A percentile compares a stretch with the other conserved stretches of the same genome.
Conservation (phyloP, 805 yeast species). For the Yarrowia porcina region DNA sequence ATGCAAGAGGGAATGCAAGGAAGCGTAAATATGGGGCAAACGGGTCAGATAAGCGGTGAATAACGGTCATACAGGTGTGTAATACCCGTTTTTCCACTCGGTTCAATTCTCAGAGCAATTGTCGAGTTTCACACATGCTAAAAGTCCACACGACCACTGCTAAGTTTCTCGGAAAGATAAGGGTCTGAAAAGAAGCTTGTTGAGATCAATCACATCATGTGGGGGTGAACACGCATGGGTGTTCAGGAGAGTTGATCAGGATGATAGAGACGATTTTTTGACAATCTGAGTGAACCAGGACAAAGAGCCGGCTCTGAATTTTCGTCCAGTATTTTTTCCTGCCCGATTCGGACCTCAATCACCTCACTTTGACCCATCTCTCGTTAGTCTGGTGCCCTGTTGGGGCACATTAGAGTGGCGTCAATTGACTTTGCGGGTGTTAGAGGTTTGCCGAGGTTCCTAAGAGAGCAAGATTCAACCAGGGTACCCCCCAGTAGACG, state of each 20-base stretch:
- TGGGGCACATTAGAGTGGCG: conserved; percentile 1
- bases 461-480: too few relatives aligned
- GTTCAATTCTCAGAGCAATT: too few relatives aligned
- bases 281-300: neutral
- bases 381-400: neutral
- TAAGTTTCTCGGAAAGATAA: conserved; percentile 4
- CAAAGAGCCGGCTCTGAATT: neutral
- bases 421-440: neutral
- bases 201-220: conserved; percentile 19
- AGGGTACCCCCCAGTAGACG: too few relatives aligned
- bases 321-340: neutral
- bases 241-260: neutral
- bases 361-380: neutral
- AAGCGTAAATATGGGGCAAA: neutral
- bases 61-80: neutral
- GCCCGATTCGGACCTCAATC: neutral
- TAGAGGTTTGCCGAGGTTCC: neutral
- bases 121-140: neutral
- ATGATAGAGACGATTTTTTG: neutral
- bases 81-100: neutral
- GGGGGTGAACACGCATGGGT: neutral
- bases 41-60: neutral
- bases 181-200: conserved; percentile 1
- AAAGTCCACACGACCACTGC: neutral
- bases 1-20: neutral